Percentiles rank a stretch among this genome's conserved stretches.
phyloP scores from a whole-genome alignment of 176 grass and related monocot genomes.

The Saccharum officinarum region DNA sequence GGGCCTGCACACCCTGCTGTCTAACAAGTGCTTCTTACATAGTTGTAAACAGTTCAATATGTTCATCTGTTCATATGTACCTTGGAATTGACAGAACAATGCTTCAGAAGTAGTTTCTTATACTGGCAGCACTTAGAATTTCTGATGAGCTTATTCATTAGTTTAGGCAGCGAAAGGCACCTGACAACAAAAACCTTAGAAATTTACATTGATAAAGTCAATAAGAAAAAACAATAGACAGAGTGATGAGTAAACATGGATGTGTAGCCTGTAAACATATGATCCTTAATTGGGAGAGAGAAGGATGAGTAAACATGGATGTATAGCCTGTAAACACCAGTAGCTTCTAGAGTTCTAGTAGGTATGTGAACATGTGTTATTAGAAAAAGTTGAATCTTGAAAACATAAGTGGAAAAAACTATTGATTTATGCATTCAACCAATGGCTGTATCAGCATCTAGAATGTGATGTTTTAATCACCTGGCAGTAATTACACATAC shows the following conservation, averaged over 20 bases:
- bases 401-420: not conserved
- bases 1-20: not conserved
- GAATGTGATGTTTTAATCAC: conserved; percentile 4
- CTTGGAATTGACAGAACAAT: conserved; percentile 49
- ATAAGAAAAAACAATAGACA: not conserved
- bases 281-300: conserved; percentile 2
- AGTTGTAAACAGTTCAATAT: conserved; percentile 8
- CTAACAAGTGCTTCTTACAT: conserved; percentile 26
- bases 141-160: conserved; percentile 53
- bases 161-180: conserved; percentile 30
- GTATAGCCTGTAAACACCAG: not conserved
- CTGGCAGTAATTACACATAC: not conserved
- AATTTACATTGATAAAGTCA: conserved; percentile 18
- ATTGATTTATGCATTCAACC: not conserved
- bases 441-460: not conserved
- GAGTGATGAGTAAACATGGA: not conserved
- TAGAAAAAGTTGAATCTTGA: not conserved
- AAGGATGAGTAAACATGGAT: not conserved
- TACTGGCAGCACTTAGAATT: conserved; percentile 67
- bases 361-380: not conserved
- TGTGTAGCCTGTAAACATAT: not conserved
- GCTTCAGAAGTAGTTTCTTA: conserved; percentile 56
- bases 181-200: conserved; percentile 31
- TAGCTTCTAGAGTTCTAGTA: not conserved
- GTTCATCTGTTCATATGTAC: conserved; percentile 19